phyloP scores from a whole-genome alignment of 2,329 filamentous ascomycete species.

The Ceratocystiopsis brevicomis region DNA sequence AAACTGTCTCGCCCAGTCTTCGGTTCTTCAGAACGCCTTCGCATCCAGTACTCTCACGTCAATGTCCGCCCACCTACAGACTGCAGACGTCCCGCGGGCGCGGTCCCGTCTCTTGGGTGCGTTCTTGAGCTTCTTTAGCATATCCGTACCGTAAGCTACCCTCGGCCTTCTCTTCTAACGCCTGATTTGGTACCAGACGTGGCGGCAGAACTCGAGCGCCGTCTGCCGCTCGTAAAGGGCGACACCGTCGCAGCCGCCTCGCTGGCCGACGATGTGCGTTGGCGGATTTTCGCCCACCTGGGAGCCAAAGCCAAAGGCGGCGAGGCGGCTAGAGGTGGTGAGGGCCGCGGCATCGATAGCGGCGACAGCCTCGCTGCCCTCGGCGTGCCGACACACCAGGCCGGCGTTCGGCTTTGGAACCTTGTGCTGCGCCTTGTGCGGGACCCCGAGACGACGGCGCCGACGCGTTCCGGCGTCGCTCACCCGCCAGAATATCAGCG shows the following conservation, averaged over 20 bases:
- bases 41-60: too few relatives aligned
- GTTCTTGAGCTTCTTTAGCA: background rate
- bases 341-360: background rate
- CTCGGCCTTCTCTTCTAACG: background rate
- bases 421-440: conserved; percentile 1
- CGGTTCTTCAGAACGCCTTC: too few relatives aligned
- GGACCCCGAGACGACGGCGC: background rate
- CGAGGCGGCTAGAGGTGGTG: too few relatives aligned
- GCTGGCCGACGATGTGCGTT: conserved; percentile 3
- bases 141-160: too few relatives aligned
- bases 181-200: background rate
- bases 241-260: conserved; percentile 3
- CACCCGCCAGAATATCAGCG: conserved; percentile 8
- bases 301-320: too few relatives aligned
- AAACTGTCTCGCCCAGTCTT: too few relatives aligned
- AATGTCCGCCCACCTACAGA: too few relatives aligned
- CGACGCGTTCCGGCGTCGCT: background rate
- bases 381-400: background rate
- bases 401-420: conserved; percentile 7
- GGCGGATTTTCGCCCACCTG: background rate
- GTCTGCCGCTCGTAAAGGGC: conserved; percentile 2
- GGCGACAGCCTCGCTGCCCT: too few relatives aligned
- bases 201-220: conserved; percentile 1
- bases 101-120: background rate
- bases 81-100: background rate